Evolutionary conservation across 2,329 filamentous ascomycete species (phyloP), one percentile per base, ranked within the genome.

Genomic region (Metarhizium anisopliae): DNA sequence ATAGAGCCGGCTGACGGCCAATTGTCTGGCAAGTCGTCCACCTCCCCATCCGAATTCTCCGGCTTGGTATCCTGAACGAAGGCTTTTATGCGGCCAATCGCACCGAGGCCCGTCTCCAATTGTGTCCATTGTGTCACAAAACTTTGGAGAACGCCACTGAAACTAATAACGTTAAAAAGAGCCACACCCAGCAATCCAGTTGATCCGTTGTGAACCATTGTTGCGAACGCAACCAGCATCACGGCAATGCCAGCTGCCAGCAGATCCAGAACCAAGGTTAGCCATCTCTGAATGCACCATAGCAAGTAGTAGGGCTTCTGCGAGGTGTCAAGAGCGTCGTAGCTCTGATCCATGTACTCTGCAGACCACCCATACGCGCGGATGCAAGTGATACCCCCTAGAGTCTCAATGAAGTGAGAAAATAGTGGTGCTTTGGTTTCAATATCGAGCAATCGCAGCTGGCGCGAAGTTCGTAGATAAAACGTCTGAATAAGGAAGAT

Each of bases 401-500:
- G 64, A 0, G 66, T 63, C 51, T 70, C 68, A 7, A 68, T 59
- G 40, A 70, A 69, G 35, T 68, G 67, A 0, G 66, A 65, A 54
- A 68, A 70, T 3, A 71, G 47, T 0, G 68, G 68, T 0, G 68
- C 66, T 13, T 70, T 70, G 47, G 64, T 59, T 20, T 71, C 68
- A 7, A 71, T 67, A 50, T 85, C 82, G 20, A 85, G 63, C 14
- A 82, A 71, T 47, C 81, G 73, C 3, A 85, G 66, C 63, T 85
- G 81, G 0, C 81, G 72, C 0, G 81, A 83, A 0, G 81, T 85
- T 0, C 77, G 72, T 1, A 85, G 72, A 60, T 85, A 85, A 53
- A 81, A 72, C 47, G 72, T 75, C 59, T 83, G 81, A 1, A 85
- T 65, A 2, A 70, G 55, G 53, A 76, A 83, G 1, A 83, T 59